Evolutionary conservation across 176 grass and related monocot species (phyloP).

Genomic region (Calamus simplicifolius): DNA sequence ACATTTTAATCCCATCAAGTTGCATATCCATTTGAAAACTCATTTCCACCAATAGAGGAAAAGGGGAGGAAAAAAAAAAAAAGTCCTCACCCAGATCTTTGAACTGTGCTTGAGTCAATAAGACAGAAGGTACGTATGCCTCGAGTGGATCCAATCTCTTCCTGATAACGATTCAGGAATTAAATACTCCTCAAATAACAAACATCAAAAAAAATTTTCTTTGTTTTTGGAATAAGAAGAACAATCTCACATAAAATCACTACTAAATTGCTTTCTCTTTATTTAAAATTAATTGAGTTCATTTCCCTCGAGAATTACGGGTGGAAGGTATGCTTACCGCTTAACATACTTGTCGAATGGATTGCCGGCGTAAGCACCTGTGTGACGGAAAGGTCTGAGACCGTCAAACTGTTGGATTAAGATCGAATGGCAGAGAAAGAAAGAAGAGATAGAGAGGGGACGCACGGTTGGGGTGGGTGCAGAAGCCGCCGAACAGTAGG

Average conservation of each 20-base stretch:
- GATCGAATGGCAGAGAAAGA: background rate
- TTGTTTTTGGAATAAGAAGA: background rate
- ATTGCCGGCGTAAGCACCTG: slow-evolving; percentile 49
- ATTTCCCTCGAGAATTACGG: background rate
- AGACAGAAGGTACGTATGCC: slow-evolving; percentile 66
- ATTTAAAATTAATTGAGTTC: background rate
- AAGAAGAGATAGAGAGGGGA: background rate
- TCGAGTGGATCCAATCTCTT: slow-evolving; percentile 94
- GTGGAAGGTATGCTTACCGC: slow-evolving; percentile 21
- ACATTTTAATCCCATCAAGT: background rate
- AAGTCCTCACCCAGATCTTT: slow-evolving; percentile 55
- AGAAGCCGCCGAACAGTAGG: slow-evolving; percentile 17
- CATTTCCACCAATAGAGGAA: background rate
- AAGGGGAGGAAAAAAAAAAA: background rate
- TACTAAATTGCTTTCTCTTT: background rate
- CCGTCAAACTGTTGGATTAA: background rate
- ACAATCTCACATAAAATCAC: background rate
- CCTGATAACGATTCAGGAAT: slow-evolving; percentile 22
- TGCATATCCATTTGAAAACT: background rate
- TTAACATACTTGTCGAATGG: slow-evolving; percentile 89
- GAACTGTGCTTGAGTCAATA: slow-evolving; percentile 77
- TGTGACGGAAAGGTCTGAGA: background rate
- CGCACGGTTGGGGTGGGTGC: slow-evolving; percentile 4
- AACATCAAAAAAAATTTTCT: no score
- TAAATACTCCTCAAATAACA: background rate